These are phyloP conservation scores for Cetraspora pellucida DNA, from an alignment of 192 early-diverging fungal genomes.

Conservation along the genomic window DNA sequence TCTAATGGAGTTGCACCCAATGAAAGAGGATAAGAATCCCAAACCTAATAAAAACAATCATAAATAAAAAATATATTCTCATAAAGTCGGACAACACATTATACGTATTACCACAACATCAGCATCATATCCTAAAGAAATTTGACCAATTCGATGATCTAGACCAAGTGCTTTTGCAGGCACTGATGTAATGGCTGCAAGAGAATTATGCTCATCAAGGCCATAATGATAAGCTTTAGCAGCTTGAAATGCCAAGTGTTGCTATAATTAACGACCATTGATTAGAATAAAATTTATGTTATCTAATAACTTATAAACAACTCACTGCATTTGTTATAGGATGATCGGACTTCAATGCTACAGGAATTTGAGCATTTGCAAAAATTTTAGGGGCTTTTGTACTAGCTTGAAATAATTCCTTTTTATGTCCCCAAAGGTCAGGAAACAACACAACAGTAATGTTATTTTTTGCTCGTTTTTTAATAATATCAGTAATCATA, in stretches of 20 bases:
- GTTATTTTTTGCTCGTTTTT: slow-evolving; percentile 57
- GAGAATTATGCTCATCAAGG: slow-evolving; percentile 54
- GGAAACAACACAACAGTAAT: slow-evolving; percentile 74
- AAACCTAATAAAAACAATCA: too few species aligned
- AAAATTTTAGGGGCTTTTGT: slow-evolving; percentile 62
- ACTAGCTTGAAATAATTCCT: slow-evolving; percentile 70
- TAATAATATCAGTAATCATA: slow-evolving; percentile 63
- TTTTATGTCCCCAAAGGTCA: slow-evolving; percentile 69
- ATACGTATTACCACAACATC: slow-evolving; percentile 66
- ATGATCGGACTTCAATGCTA: slow-evolving; percentile 80
- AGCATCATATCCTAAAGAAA: slow-evolving; percentile 73
- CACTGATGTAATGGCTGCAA: slow-evolving; percentile 69
- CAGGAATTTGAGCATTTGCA: slow-evolving; percentile 66
- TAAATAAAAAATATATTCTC: too few species aligned
- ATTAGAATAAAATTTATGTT: too few species aligned
- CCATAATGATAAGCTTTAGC: slow-evolving; percentile 78
- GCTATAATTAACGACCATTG: slow-evolving; percentile 35
- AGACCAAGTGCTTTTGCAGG: slow-evolving; percentile 73
- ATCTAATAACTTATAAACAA: too few species aligned
- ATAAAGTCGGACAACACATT: too few species aligned
- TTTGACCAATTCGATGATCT: slow-evolving; percentile 65
- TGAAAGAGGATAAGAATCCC: slow-evolving; percentile 69
- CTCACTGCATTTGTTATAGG: slow-evolving; percentile 67
- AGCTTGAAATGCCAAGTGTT: slow-evolving; percentile 77
- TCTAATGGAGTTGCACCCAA: slow-evolving; percentile 73